A percentile compares a stretch with the other conserved stretches of the same genome.
Evolutionary conservation across 139 green algal species (phyloP).

Genomic region (Coccomyxa sp.): DNA sequence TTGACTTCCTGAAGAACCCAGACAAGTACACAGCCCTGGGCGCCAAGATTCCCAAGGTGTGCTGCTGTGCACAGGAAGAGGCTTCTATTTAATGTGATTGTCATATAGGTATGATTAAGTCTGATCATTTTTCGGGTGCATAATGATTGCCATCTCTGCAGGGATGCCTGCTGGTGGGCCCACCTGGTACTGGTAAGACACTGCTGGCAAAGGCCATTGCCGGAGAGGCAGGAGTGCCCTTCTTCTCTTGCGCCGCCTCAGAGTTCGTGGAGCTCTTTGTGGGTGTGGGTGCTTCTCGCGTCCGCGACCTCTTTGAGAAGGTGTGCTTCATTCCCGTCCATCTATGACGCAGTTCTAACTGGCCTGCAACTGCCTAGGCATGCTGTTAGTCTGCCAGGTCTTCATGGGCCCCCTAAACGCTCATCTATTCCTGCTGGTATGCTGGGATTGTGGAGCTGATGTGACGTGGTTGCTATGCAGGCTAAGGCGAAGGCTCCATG

Average conservation of each 20-base stretch:
- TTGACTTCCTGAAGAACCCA: conserved; percentile 95
- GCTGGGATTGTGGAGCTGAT: not conserved
- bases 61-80: not conserved
- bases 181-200: conserved; percentile 86
- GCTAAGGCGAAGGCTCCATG: conserved; percentile 93
- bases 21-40: conserved; percentile 91
- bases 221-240: conserved; percentile 94
- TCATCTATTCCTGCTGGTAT: not conserved
- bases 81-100: too few species aligned
- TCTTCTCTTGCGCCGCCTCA: conserved; percentile 95
- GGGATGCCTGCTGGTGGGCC: conserved; percentile 90
- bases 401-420: not conserved
- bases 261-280: conserved; percentile 99
- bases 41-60: conserved; percentile 85
- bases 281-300: conserved; percentile 92
- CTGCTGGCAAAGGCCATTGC: conserved; percentile 84
- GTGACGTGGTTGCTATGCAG: conserved; percentile 10
- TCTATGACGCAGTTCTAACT: not conserved
- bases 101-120: too few species aligned
- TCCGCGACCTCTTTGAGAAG: conserved; percentile 98
- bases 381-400: not conserved
- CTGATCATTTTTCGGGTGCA: too few species aligned
- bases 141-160: not conserved
- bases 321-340: conserved; percentile 22
- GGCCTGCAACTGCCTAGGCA: not conserved